These are phyloP conservation scores for Heliamphora exappendiculata DNA, from an alignment of 148 eudicot species.

Conservation along the genomic window DNA sequence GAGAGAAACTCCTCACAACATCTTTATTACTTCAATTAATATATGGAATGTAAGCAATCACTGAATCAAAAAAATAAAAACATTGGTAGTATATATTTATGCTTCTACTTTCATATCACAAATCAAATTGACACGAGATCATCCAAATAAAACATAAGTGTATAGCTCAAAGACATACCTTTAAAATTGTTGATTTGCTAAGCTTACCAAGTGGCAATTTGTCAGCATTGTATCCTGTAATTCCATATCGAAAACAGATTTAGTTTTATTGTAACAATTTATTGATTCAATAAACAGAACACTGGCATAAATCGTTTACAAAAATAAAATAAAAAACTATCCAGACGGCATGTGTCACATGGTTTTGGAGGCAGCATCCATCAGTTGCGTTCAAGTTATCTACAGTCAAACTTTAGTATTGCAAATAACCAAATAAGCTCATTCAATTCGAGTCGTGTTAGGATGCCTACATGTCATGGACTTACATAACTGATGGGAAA, in stretches of 20 bases:
- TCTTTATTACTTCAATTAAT: neutral
- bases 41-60: neutral
- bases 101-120: neutral
- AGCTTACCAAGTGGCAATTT: conserved; percentile 93
- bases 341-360: too few species aligned
- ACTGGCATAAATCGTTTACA: neutral
- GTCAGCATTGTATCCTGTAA: conserved; percentile 91
- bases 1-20: neutral
- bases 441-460: neutral
- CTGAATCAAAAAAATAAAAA: neutral
- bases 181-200: conserved; percentile 84
- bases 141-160: conserved; percentile 8
- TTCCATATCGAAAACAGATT: conserved; percentile 7
- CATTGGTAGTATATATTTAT: neutral
- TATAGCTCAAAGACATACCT: conserved; percentile 36
- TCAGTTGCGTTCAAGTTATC: neutral
- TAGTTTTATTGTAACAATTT: neutral
- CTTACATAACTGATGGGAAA: conserved; percentile 9
- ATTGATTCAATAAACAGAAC: neutral
- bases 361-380: neutral
- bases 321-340: neutral
- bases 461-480: neutral
- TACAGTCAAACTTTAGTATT: conserved; percentile 5
- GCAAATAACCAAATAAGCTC: neutral
- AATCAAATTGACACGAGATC: neutral